Percentiles rank a stretch among this genome's conserved stretches.
Conservation (phyloP, 331 rosid genomes). For the Cydonia oblonga region DNA sequence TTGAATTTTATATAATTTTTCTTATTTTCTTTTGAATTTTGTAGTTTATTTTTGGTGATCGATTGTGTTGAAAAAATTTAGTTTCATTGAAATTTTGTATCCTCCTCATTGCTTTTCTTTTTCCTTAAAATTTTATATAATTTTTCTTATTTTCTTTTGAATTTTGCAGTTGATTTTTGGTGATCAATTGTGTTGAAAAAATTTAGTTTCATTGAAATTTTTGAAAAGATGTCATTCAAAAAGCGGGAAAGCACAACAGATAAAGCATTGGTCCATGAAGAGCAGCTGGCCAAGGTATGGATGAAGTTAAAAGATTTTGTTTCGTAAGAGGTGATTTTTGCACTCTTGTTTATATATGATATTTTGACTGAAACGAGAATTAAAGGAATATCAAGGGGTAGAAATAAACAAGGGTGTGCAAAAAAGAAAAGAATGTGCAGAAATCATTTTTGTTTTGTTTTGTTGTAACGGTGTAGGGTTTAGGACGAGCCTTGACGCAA, state of each 20-base stretch:
- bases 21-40: too few species aligned
- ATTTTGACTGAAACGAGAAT: not conserved
- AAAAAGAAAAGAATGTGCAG: not conserved
- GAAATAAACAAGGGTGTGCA: not conserved
- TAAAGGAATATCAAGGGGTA: not conserved
- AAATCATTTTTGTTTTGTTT: too few species aligned
- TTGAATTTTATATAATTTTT: too few species aligned
- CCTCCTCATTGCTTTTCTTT: not conserved
- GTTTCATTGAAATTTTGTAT: too few species aligned
- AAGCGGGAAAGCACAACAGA: constrained; percentile 30
- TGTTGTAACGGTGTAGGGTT: too few species aligned
- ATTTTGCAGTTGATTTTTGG: too few species aligned
- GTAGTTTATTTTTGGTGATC: too few species aligned
- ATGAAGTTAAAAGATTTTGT: not conserved
- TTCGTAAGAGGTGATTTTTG: not conserved
- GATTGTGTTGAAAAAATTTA: too few species aligned
- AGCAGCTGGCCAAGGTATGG: constrained; percentile 45
- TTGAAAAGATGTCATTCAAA: constrained; percentile 33
- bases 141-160: too few species aligned
- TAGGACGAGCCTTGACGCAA: too few species aligned
- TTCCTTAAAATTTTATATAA: too few species aligned
- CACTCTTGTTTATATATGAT: not conserved
- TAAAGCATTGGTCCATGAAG: constrained; percentile 30
- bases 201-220: not conserved
- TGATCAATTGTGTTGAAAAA: too few species aligned